Percentiles rank a stretch among this genome's conserved stretches.
These are phyloP conservation scores for Neofusicoccum umdonicola DNA, from an alignment of 2,329 filamentous ascomycete genomes.

Conservation along the genomic window DNA sequence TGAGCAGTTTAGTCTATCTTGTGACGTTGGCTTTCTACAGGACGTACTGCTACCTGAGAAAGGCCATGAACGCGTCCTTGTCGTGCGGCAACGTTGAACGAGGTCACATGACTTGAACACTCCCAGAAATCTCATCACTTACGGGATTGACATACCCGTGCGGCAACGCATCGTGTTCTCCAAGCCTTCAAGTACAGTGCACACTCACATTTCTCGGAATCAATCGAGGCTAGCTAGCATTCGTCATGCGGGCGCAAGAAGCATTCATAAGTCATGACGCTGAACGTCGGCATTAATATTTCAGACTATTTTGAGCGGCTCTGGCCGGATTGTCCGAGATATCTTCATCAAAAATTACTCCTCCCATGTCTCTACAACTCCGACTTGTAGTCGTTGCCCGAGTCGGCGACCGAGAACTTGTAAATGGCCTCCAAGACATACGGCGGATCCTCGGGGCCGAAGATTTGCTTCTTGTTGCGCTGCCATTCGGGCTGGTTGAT, in stretches of 20 bases:
- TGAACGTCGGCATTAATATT: slow-evolving; percentile 11
- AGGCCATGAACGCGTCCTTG: too few species aligned
- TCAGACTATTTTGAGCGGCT: not conserved
- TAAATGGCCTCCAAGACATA: slow-evolving; percentile 47
- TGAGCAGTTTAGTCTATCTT: too few species aligned
- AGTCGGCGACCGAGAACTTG: slow-evolving; percentile 30
- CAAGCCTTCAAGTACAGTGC: too few species aligned
- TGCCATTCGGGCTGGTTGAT: slow-evolving; percentile 92
- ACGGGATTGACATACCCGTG: too few species aligned
- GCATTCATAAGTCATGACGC: not conserved
- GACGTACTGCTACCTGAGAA: too few species aligned
- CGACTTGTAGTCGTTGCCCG: not conserved
- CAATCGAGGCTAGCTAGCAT: too few species aligned
- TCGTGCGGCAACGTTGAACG: too few species aligned
- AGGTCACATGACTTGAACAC: too few species aligned
- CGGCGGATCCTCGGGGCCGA: slow-evolving; percentile 42
- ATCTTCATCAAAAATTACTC: not conserved
- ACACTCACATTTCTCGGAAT: too few species aligned
- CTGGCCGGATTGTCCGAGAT: not conserved
- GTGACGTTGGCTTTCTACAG: too few species aligned
- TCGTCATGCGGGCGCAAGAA: not conserved
- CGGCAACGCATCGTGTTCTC: too few species aligned
- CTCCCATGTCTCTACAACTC: not conserved
- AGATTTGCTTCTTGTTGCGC: slow-evolving; percentile 55
- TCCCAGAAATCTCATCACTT: too few species aligned